A percentile compares a stretch with the other conserved stretches of the same genome.
Evolutionary conservation across 371 early-diverging fungal genomes (phyloP).

Genomic region (Rhizopus arrhizus): DNA sequence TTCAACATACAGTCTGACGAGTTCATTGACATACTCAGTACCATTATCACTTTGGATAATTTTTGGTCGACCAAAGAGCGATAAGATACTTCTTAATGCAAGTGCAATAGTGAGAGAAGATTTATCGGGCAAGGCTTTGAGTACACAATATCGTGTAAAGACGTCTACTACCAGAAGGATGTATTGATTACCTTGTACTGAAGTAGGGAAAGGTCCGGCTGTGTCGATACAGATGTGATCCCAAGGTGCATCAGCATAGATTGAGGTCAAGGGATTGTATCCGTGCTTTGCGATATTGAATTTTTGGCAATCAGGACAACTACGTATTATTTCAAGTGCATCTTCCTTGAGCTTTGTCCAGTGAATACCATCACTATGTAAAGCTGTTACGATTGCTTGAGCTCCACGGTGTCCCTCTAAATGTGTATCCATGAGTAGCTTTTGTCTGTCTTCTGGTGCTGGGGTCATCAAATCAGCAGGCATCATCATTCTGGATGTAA

Average conservation of each 20-base stretch:
- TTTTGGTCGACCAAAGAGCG: no score
- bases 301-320: not conserved
- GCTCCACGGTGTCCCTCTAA: not conserved
- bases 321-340: not conserved
- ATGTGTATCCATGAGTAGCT: not conserved
- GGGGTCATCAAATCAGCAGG: not conserved
- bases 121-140: no score
- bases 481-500: not conserved
- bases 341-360: conserved; percentile 9
- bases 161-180: not conserved
- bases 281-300: not conserved
- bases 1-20: no score
- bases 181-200: conserved; percentile 2
- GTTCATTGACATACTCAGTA: no score
- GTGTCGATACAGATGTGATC: conserved; percentile 3
- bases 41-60: no score
- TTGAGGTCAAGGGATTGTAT: not conserved
- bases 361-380: not conserved
- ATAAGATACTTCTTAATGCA: no score
- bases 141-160: not conserved
- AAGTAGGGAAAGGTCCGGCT: no score
- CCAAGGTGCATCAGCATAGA: not conserved
- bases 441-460: no score
- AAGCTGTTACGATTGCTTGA: not conserved
- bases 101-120: no score